Percentiles rank a stretch among this genome's conserved stretches.
phyloP scores from a whole-genome alignment of 2,329 filamentous ascomycete species.

The Fusarium chuoi region DNA sequence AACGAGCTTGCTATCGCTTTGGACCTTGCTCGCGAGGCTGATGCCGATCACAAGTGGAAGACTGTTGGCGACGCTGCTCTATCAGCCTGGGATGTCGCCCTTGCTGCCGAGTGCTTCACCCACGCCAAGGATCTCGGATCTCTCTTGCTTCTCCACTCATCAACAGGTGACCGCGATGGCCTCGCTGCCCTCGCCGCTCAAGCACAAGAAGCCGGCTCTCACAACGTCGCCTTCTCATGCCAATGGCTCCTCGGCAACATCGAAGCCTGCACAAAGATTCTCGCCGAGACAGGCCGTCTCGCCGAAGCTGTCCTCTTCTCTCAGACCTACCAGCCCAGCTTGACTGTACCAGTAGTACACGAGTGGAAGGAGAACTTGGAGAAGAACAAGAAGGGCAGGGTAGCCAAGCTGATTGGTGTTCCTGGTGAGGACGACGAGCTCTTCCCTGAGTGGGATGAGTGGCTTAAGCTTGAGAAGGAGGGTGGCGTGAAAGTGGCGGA shows the following conservation, averaged over 20 bases:
- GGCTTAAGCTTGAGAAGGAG: constrained; percentile 81
- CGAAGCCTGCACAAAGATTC: constrained; percentile 80
- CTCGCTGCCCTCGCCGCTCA: constrained; percentile 77
- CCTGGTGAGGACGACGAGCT: constrained; percentile 87
- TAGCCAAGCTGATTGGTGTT: constrained; percentile 83
- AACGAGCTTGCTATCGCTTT: constrained; percentile 87
- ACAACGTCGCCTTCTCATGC: constrained; percentile 93
- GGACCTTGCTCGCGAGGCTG: constrained; percentile 82
- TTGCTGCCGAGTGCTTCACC: constrained; percentile 93
- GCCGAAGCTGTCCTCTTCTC: constrained; percentile 92
- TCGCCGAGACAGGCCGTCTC: constrained; percentile 80
- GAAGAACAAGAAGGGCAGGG: constrained; percentile 84
- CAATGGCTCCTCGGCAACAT: constrained; percentile 89
- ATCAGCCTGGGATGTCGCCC: constrained; percentile 82
- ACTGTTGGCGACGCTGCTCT: constrained; percentile 93
- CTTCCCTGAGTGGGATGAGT: constrained; percentile 97
- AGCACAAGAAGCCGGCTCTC: constrained; percentile 79
- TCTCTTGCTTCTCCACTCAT: constrained; percentile 86
- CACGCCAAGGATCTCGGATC: constrained; percentile 92
- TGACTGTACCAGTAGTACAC: constrained; percentile 72
- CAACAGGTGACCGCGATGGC: constrained; percentile 81
- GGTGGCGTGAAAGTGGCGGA: constrained; percentile 56
- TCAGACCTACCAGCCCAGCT: constrained; percentile 93
- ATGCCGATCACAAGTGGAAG: constrained; percentile 98
- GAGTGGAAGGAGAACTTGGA: constrained; percentile 88